A percentile compares a stretch with the other conserved stretches of the same genome.
Conservation (phyloP, 1,139 yeast genomes). For the Saccharomycopsis hybrid region DNA sequence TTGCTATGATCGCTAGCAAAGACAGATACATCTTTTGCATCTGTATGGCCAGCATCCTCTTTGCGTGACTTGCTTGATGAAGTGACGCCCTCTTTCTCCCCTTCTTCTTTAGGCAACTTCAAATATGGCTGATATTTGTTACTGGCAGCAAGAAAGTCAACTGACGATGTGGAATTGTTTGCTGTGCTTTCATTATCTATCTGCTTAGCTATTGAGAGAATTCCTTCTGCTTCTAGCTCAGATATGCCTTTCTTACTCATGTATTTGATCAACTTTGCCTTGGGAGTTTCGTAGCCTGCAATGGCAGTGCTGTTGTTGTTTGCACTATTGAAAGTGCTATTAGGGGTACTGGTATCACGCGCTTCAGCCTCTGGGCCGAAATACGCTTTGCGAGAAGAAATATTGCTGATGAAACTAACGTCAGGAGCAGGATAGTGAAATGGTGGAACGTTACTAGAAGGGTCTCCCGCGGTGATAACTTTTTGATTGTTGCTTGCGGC, state of each 20-base stretch:
- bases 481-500: neutral
- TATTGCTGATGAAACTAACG: constrained; percentile 14
- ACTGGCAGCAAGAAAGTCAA: neutral
- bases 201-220: constrained; percentile 19
- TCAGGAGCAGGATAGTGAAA: constrained; percentile 20
- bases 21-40: neutral
- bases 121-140: constrained; percentile 1
- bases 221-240: constrained; percentile 20
- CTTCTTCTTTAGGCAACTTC: constrained; percentile 2
- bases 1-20: too few species aligned
- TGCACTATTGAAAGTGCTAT: neutral
- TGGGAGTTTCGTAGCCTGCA: constrained; percentile 1
- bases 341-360: neutral
- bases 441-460: neutral
- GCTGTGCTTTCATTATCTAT: constrained; percentile 2
- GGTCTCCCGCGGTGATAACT: neutral
- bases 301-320: neutral
- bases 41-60: too few species aligned
- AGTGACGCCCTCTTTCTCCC: neutral
- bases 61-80: neutral
- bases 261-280: constrained; percentile 13
- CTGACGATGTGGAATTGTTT: neutral
- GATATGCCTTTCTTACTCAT: constrained; percentile 18
- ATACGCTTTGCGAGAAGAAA: constrained; percentile 10
- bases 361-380: neutral